Evolutionary conservation across 1,284 basidiomycete genomes (phyloP).

Genomic region (Singerocomus rubriflavus): DNA sequence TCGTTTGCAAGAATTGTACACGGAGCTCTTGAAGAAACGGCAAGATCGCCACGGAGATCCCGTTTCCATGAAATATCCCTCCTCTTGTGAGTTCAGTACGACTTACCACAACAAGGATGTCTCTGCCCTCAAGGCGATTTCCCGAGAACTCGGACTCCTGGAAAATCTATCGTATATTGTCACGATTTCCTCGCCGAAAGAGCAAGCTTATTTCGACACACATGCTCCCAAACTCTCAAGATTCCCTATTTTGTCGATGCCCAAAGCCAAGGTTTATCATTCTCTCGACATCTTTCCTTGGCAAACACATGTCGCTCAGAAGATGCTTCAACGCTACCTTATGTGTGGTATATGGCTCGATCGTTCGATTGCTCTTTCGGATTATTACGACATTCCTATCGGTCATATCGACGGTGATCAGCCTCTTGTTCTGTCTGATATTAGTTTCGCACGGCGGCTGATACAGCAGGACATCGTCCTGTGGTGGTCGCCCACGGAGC

Average conservation of each 20-base stretch:
- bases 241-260: conserved; percentile 89
- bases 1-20: conserved; percentile 75
- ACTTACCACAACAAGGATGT: conserved; percentile 79
- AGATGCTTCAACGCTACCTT: conserved; percentile 86
- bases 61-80: conserved; percentile 65
- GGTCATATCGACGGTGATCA: conserved; percentile 92
- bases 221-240: conserved; percentile 71
- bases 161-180: conserved; percentile 74
- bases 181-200: conserved; percentile 84
- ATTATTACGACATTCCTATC: conserved; percentile 91
- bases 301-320: conserved; percentile 68
- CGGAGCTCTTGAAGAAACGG: conserved; percentile 49
- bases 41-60: conserved; percentile 40
- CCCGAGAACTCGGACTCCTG: conserved; percentile 78
- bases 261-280: conserved; percentile 71
- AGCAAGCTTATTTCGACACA: conserved; percentile 82
- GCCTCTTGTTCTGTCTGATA: conserved; percentile 82
- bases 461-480: conserved; percentile 87
- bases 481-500: conserved; percentile 93
- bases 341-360: conserved; percentile 79
- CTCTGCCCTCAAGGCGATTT: conserved; percentile 84
- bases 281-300: conserved; percentile 76
- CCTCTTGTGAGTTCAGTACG: conserved; percentile 67
- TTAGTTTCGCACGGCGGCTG: conserved; percentile 88
- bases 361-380: conserved; percentile 77